phyloP scores from a whole-genome alignment of 1,284 basidiomycete species.

The Mycosarcoma maydis region DNA sequence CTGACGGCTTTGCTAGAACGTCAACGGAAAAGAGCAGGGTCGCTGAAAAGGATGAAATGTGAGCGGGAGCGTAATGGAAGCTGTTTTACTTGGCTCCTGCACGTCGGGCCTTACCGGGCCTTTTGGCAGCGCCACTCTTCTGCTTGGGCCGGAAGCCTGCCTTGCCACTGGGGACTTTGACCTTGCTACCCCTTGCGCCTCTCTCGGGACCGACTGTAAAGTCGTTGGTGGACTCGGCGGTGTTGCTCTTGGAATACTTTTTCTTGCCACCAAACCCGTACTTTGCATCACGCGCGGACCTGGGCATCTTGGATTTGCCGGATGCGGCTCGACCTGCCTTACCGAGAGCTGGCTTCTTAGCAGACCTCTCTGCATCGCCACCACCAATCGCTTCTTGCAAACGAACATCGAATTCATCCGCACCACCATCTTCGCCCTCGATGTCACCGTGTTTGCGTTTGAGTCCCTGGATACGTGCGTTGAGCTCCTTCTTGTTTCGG shows the following conservation, averaged over 20 bases:
- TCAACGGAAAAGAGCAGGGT: too few species aligned
- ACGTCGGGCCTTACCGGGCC: constrained; percentile 40
- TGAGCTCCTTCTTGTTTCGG: constrained; percentile 81
- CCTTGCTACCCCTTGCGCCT: constrained; percentile 34
- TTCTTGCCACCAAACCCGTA: constrained; percentile 66
- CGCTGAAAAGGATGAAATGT: background rate
- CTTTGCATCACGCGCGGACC: constrained; percentile 56
- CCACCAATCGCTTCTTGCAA: constrained; percentile 71
- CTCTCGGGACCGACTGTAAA: constrained; percentile 39
- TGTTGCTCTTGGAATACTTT: constrained; percentile 60
- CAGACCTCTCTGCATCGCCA: background rate
- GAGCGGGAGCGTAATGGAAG: background rate
- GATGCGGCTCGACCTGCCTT: constrained; percentile 13
- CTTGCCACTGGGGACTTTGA: constrained; percentile 25
- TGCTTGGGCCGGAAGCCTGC: constrained; percentile 39
- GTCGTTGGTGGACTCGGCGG: constrained; percentile 61
- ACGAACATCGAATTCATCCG: constrained; percentile 81
- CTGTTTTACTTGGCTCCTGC: constrained; percentile 24
- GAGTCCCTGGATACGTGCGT: constrained; percentile 68
- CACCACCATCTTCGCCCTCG: constrained; percentile 45
- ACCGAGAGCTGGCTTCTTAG: constrained; percentile 7
- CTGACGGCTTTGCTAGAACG: too few species aligned
- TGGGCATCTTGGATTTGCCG: constrained; percentile 56
- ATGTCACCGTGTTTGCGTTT: constrained; percentile 73
- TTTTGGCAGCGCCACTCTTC: constrained; percentile 37